Evolutionary conservation across 805 yeast species (phyloP).

Genomic region (Zygosaccharomyces siamensis): DNA sequence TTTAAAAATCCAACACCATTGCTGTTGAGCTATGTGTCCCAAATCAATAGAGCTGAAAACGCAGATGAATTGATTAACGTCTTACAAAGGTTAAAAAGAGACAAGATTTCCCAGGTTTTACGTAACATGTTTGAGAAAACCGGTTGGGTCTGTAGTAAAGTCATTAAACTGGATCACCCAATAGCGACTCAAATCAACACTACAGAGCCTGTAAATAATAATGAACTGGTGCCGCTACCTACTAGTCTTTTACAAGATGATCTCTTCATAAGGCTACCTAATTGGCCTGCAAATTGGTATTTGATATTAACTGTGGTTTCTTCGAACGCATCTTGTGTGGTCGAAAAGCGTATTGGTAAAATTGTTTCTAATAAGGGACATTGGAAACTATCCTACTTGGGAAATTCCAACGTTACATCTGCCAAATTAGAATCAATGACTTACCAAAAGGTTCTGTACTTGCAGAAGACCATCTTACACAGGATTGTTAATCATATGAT

Average conservation of each 20-base stretch:
- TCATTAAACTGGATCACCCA: constrained; percentile 23
- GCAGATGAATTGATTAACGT: constrained; percentile 26
- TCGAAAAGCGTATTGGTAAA: constrained; percentile 34
- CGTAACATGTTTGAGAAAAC: constrained; percentile 35
- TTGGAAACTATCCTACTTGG: constrained; percentile 34
- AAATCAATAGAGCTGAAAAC: constrained; percentile 28
- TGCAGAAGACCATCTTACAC: constrained; percentile 31
- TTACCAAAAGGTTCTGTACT: constrained; percentile 30
- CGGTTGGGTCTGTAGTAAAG: constrained; percentile 33
- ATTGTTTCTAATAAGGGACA: constrained; percentile 29
- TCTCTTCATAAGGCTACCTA: constrained; percentile 30
- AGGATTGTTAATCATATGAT: constrained; percentile 35
- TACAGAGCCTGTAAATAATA: constrained; percentile 1
- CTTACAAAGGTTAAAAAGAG: constrained; percentile 30
- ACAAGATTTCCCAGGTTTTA: constrained; percentile 30
- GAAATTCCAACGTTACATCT: constrained; percentile 20
- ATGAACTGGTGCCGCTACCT: neutral
- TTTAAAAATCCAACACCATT: constrained; percentile 33
- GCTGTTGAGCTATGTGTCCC: constrained; percentile 25
- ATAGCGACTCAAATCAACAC: constrained; percentile 19
- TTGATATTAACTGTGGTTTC: constrained; percentile 32
- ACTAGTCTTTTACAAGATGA: constrained; percentile 25
- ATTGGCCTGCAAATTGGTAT: constrained; percentile 37
- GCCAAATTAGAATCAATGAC: constrained; percentile 33
- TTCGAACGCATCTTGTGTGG: constrained; percentile 30